Evolutionary conservation across 2,329 filamentous ascomycete genomes (phyloP), one percentile per base, ranked within the genome.

Genomic region (Ophiocordyceps australis): DNA sequence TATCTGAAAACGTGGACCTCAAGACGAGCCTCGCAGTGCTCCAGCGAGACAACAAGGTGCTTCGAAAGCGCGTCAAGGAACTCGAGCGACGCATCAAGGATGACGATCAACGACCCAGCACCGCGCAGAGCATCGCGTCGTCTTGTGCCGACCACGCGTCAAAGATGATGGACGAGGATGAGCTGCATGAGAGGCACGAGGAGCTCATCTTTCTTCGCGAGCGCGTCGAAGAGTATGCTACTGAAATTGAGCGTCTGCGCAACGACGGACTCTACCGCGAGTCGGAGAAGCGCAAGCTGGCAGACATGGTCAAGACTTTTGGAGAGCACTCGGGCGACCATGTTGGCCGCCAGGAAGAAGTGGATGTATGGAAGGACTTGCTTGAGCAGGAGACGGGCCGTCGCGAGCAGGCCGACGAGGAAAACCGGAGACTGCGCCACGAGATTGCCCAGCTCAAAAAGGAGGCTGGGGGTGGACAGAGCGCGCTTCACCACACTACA

Each of bases 331-430:
- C 45, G 33, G 59, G 42, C 45, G 67, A 52, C 39, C 55, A 47
- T 22, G 44, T 65, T 6, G 60, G 58, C 3, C 54, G 61, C 9
- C 62, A 73, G 32, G 69, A 73, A 35, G 66, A 73, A 38, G 59
- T 78, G 44, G 82, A 91, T 33, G 86, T 94, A 49, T 93, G 82
- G 76, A 93, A 92, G 47, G 86, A 94, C 39, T 68, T 95, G 32
- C 65, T 94, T 15, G 82, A 94, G 43, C 81, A 89, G 35, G 89
- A 98, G 49, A 89, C 80, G 3, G 76, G 77, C 4, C 72, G 83
- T 17, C 71, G 86, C 30, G 86, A 94, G 49, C 80, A 93, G 48
- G 72, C 79, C 1, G 85, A 95, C 37, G 81, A 92, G 22, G 85
- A 95, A 36, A 85, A 85, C 38, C 74, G 74, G 35, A 73, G 65